These are phyloP conservation scores for Pterocarpus macrocarpus DNA, from an alignment of 306 rosid genomes.

Conservation along the genomic window DNA sequence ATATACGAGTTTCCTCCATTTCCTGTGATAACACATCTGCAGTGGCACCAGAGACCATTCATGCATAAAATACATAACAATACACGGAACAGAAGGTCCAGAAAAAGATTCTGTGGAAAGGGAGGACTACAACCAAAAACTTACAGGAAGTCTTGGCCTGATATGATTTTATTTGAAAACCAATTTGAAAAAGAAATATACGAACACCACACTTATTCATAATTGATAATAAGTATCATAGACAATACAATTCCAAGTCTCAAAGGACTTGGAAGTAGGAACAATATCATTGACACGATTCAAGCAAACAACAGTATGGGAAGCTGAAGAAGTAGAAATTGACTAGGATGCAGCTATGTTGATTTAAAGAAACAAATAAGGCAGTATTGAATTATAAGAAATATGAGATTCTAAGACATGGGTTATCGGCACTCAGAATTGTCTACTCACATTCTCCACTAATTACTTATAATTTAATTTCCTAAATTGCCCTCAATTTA, in stretches of 20 bases:
- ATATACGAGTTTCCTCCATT: slow-evolving; percentile 67
- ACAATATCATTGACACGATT: neutral
- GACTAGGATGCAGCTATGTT: neutral
- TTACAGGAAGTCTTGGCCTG: neutral
- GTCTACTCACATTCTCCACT: neutral
- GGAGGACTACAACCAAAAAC: slow-evolving; percentile 2
- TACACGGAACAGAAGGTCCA: neutral
- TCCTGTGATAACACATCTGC: slow-evolving; percentile 94
- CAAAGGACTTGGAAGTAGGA: neutral
- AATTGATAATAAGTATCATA: neutral
- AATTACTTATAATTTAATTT: neutral
- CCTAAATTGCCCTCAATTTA: neutral
- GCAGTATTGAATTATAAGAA: neutral
- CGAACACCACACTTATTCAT: neutral
- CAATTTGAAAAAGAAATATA: neutral
- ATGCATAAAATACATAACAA: slow-evolving; percentile 13
- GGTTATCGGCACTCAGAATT: neutral
- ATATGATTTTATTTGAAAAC: slow-evolving; percentile 8
- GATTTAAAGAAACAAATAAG: neutral
- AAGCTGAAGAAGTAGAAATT: neutral
- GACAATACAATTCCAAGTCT: neutral
- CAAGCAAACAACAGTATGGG: neutral
- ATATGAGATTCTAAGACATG: slow-evolving; percentile 4
- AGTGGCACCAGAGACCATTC: slow-evolving; percentile 36
- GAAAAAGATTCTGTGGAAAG: neutral